Conservation (phyloP, 805 yeast genomes). For the Lipomyces lipofer region DNA sequence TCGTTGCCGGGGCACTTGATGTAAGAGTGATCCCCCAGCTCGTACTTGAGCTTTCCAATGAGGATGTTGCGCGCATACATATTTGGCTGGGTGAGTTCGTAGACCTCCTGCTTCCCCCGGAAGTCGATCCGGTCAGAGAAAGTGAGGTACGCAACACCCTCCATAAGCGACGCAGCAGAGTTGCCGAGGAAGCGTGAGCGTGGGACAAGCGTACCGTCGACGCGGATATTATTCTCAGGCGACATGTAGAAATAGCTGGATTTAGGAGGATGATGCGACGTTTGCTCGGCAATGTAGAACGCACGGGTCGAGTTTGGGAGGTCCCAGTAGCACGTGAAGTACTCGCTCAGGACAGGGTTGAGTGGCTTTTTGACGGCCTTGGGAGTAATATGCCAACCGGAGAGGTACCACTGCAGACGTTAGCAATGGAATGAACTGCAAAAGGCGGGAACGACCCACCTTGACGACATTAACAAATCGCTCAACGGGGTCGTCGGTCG, state of each 20-base stretch:
- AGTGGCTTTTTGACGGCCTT: conserved; percentile 97
- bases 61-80: conserved; percentile 91
- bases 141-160: conserved; percentile 74
- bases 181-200: conserved; percentile 88
- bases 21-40: conserved; percentile 88
- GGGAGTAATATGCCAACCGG: conserved; percentile 98
- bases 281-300: conserved; percentile 87
- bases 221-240: conserved; percentile 77
- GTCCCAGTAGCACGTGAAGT: conserved; percentile 91
- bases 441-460: conserved; percentile 5
- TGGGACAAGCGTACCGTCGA: conserved; percentile 87
- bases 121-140: conserved; percentile 59
- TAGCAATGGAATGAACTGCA: background rate
- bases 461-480: conserved; percentile 74
- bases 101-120: conserved; percentile 59
- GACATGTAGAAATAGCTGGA: conserved; percentile 86
- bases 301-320: conserved; percentile 68
- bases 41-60: conserved; percentile 86
- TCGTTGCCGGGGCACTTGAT: conserved; percentile 62
- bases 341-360: conserved; percentile 92
- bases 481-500: conserved; percentile 55
- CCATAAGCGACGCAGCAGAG: conserved; percentile 97
- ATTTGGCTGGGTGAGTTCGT: conserved; percentile 90
- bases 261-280: conserved; percentile 98
- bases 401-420: conserved; percentile 68